Evolutionary conservation across 345 rosid species (phyloP).

Genomic region (Gossypium sturtianum): DNA sequence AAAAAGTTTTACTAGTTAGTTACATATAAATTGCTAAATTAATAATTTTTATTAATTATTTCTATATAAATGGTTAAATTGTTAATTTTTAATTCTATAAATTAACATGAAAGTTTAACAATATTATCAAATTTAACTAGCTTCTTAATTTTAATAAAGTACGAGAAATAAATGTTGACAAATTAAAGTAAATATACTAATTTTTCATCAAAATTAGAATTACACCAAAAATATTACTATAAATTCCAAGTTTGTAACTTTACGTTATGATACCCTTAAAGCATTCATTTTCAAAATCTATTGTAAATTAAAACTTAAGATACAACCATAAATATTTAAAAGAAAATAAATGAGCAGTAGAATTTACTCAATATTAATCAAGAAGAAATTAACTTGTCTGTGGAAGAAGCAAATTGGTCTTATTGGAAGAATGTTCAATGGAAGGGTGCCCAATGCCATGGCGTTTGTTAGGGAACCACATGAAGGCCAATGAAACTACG

Average conservation of each 20-base stretch:
- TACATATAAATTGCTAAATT: too few relatives aligned
- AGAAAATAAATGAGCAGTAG: neutral
- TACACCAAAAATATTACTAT: neutral
- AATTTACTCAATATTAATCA: neutral
- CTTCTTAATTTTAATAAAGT: too few relatives aligned
- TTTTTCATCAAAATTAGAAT: too few relatives aligned
- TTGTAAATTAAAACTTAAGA: neutral
- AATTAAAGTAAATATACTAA: too few relatives aligned
- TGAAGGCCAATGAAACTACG: conserved; percentile 38
- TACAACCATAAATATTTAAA: neutral
- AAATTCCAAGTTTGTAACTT: neutral
- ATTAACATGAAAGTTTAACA: too few relatives aligned
- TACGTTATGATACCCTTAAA: neutral
- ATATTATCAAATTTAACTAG: too few relatives aligned
- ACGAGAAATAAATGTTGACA: too few relatives aligned
- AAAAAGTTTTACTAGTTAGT: too few relatives aligned
- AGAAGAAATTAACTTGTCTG: neutral
- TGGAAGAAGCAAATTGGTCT: conserved; percentile 1
- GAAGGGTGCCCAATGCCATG: conserved; percentile 77
- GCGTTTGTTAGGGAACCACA: conserved; percentile 65
- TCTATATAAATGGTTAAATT: too few relatives aligned
- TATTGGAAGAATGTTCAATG: neutral
- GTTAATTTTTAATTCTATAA: too few relatives aligned
- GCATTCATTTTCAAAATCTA: neutral
- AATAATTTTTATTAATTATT: too few relatives aligned